Percentiles rank a stretch among this genome's conserved stretches.
Evolutionary conservation across 2,329 filamentous ascomycete genomes (phyloP).

Genomic region (Plenodomus lindquistii): DNA sequence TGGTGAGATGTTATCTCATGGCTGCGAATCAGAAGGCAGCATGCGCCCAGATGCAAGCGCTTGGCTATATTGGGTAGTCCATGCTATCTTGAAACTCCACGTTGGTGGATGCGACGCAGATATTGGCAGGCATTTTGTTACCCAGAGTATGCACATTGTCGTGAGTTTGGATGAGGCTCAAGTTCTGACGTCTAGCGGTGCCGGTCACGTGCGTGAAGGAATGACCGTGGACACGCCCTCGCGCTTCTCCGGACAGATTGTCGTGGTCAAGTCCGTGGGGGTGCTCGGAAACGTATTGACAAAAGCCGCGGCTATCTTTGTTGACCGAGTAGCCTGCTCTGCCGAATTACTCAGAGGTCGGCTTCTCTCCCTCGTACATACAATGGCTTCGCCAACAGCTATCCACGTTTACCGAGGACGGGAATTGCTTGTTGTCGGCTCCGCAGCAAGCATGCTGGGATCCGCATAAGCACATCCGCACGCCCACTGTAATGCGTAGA

Average conservation of each 20-base stretch:
- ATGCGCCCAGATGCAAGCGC: conserved; percentile 18
- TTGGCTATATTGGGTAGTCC: conserved; percentile 25
- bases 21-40: conserved; percentile 20
- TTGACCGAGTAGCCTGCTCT: no score
- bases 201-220: conserved; percentile 14
- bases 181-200: conserved; percentile 1
- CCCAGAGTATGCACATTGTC: conserved; percentile 4
- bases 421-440: no score
- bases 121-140: conserved; percentile 21
- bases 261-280: neutral
- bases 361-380: no score
- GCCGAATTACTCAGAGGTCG: no score
- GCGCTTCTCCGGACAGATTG: neutral
- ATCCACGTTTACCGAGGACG: no score
- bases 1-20: conserved; percentile 3
- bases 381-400: no score
- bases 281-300: neutral
- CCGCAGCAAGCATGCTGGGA: neutral
- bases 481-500: neutral
- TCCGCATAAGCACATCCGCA: neutral
- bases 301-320: no score
- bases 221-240: neutral
- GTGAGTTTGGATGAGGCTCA: conserved; percentile 3
- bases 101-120: conserved; percentile 19
- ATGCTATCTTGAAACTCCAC: conserved; percentile 17